Conservation (phyloP, 768 basidiomycete species). For the Rubroboletus satanas region DNA sequence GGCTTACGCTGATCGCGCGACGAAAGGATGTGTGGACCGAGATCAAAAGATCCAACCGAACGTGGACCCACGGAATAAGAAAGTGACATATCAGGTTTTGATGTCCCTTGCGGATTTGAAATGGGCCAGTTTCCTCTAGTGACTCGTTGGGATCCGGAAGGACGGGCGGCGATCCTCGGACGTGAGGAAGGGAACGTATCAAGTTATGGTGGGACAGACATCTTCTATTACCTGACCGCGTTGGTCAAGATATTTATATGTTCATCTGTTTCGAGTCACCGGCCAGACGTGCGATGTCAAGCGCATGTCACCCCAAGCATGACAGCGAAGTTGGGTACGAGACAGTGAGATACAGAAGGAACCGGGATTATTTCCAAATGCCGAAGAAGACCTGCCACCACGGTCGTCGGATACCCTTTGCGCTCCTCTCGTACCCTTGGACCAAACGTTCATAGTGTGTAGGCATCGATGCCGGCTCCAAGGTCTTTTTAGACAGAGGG, state of each 20-base stretch:
- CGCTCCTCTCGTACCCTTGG: constrained; percentile 72
- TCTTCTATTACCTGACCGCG: neutral
- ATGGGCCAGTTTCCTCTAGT: neutral
- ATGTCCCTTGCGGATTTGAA: neutral
- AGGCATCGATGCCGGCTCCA: constrained; percentile 69
- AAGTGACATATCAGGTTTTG: neutral
- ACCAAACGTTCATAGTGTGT: constrained; percentile 68
- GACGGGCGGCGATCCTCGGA: neutral
- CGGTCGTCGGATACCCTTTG: constrained; percentile 70
- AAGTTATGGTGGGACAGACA: neutral
- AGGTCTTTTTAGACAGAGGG: constrained; percentile 56
- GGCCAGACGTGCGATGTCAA: neutral
- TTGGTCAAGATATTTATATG: constrained; percentile 1
- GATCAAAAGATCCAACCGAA: neutral
- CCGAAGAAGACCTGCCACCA: constrained; percentile 85
- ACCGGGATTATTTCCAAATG: constrained; percentile 45
- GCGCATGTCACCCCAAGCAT: neutral
- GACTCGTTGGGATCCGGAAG: neutral
- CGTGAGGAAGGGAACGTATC: neutral
- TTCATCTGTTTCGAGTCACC: constrained; percentile 3
- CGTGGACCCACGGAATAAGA: neutral
- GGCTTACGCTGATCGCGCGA: constrained; percentile 4
- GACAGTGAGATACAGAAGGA: neutral
- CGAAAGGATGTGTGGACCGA: neutral
- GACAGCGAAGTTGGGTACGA: neutral